Base-by-base conservation (phyloP, 2,329 filamentous ascomycete genomes). In the Phialocephala subalpina region DNA sequence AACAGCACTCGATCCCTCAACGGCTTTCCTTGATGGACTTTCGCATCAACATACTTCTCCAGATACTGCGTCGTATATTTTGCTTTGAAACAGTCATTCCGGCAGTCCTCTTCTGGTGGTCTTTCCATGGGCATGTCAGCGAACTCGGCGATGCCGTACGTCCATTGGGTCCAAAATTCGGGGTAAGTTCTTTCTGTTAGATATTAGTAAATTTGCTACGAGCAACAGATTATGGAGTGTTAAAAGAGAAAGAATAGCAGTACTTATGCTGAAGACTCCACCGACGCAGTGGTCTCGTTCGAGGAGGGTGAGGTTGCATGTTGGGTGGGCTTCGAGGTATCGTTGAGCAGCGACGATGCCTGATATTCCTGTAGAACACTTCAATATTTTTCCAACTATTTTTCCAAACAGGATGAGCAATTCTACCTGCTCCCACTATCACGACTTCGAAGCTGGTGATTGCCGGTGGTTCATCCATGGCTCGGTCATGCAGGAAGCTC, bases 161-260 rank as follows among this genome's bases (percentile, higher is more conserved):
- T 72, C 67, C 72, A 73, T 70, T 77, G 75, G n/a, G 72, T 73
- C 74, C 74, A 77, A 57, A 76, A 77, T 49, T 64, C 69, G 38
- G 73, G 70, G 66, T 74, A 75, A 7, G 57, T 66, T 58, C 74
- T 69, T 57, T 68, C 73, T 74, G 53, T 22, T 20, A 7, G n/a
- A 18, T 9, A 6, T 53, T 16, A 29, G 22, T 5, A 9, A 3
- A 7, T 22, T n/a, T 40, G 9, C 45, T 7, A 18, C n/a, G 16
- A 58, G 5, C 4, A 58, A 22, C 1, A 14, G 55, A 27, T 42
- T 2, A 25, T n/a, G 5, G 6, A n/a, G 53, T 27, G 25, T 25
- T 57, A 47, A 20, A 25, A 36, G 35, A 7, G 33, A 58, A 9
- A 35, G 62, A 12, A n/a, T 14, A 14, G 12, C 4, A 42, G 3